Evolutionary conservation across 352 stramenopile species (phyloP), one percentile per base, ranked within the genome.

Genomic region (Phytopythium sindhum): DNA sequence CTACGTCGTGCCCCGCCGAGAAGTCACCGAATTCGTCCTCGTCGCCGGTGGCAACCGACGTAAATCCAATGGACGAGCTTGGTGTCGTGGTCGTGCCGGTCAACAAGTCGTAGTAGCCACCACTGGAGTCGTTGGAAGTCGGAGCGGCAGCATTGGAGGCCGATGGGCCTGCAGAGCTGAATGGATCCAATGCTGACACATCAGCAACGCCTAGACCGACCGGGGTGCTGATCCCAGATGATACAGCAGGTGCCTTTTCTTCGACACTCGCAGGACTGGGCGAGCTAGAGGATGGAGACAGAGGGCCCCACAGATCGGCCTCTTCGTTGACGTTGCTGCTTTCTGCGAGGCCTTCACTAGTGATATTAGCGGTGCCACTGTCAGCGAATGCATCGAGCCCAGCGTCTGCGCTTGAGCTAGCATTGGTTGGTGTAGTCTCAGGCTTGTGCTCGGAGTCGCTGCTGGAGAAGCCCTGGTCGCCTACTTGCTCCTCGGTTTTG

Each of bases 1-100:
- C 17, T 21, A 21, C 21, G 44, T 51, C n/a, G n/a, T 31, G n/a
- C 44, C 44, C 48, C 12, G 26, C 48, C 15, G 48, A 35, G 12
- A 55, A 55, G 4, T 35, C 48, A 24, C 48, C 48, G 11, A 55
- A 84, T 53, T 74, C 66, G 14, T 75, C 77, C n/a, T 72, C 67
- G 10, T 72, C 59, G 53, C 61, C 62, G 28, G 24, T 14, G 14
- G 23, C 14, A 17, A 37, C 17, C 11, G 48, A 21, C 48, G 48
- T 17, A 17, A 55, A 55, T 26, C 33, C 48, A 26, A 55, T 55
- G 15, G 48, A 26, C 6, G 48, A 7, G 26, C 5, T 29, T 3
- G 26, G 24, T 0, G 29, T 2, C 28, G 15, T 23, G 48, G 26
- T 37, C 48, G 17, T 55, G 6, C 48, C 48, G 17, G 26, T 14